Percentiles rank a stretch among this genome's conserved stretches.
phyloP scores from a whole-genome alignment of 176 grass and related monocot genomes.

The Carex littledalei region DNA sequence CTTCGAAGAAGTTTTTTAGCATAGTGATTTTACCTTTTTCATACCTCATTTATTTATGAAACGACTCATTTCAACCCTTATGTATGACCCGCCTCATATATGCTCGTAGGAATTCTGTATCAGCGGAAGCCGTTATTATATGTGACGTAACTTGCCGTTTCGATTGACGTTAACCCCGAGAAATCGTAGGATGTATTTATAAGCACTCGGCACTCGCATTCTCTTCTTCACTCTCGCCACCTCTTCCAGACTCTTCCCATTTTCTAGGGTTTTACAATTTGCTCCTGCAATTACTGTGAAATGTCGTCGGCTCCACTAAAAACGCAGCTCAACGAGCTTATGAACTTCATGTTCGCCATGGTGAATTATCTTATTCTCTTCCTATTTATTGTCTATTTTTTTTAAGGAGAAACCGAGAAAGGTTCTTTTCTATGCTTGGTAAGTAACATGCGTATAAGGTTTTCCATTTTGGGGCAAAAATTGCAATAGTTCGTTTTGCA shows the following conservation, averaged over 20 bases:
- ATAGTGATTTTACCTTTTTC: too few relatives aligned
- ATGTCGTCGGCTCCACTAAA: constrained; percentile 45
- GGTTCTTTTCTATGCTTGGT: background rate
- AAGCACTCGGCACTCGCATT: too few relatives aligned
- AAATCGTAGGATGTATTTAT: too few relatives aligned
- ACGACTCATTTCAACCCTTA: too few relatives aligned
- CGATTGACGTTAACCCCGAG: too few relatives aligned
- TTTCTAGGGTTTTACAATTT: background rate
- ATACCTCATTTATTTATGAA: too few relatives aligned
- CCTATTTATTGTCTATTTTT: background rate
- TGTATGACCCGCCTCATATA: too few relatives aligned
- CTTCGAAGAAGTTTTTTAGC: too few relatives aligned
- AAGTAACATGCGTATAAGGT: background rate
- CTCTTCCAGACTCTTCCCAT: background rate
- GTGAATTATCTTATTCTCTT: background rate
- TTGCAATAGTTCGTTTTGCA: background rate
- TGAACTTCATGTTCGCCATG: constrained; percentile 43
- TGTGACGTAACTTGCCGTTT: too few relatives aligned
- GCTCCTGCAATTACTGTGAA: background rate
- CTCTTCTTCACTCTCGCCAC: too few relatives aligned
- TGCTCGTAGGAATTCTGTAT: too few relatives aligned
- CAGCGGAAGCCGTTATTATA: too few relatives aligned
- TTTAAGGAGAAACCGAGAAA: background rate
- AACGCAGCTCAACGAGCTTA: constrained; percentile 42
- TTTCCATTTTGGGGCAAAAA: background rate